phyloP scores from a whole-genome alignment of 2,329 filamentous ascomycete genomes.

The Phyllosticta paracitricarpa region DNA sequence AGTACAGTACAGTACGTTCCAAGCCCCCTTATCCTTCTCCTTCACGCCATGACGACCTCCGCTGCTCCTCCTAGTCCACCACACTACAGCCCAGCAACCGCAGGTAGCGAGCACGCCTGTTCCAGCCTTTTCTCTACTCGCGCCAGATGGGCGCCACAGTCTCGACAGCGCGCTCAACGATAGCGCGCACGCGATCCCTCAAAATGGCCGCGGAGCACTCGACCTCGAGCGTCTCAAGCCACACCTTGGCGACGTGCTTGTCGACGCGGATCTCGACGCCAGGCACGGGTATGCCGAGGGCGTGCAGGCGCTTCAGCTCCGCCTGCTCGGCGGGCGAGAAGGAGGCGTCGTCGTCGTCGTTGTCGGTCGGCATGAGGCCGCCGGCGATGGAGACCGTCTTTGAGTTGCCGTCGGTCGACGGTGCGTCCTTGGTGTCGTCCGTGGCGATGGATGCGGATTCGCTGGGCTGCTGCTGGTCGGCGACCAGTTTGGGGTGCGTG shows the following conservation, averaged over 20 bases:
- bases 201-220: slow-evolving; percentile 73
- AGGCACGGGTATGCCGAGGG: slow-evolving; percentile 79
- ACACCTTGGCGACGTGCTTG: slow-evolving; percentile 76
- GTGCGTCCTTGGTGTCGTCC: slow-evolving; percentile 1
- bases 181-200: slow-evolving; percentile 73
- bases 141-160: slow-evolving; percentile 63
- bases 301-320: slow-evolving; percentile 71
- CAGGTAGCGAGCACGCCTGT: neutral
- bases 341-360: slow-evolving; percentile 15
- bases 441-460: neutral
- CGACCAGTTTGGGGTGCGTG: slow-evolving; percentile 47
- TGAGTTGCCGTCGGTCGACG: slow-evolving; percentile 19
- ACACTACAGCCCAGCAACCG: neutral
- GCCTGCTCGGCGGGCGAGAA: slow-evolving; percentile 17
- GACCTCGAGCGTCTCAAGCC: slow-evolving; percentile 85
- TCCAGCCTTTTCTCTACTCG: neutral
- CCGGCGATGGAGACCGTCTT: slow-evolving; percentile 11
- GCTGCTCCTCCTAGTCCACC: neutral
- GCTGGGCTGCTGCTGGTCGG: slow-evolving; percentile 7
- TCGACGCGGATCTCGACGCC: slow-evolving; percentile 82
- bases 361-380: slow-evolving; percentile 3
- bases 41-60: too few species aligned
- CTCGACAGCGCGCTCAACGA: slow-evolving; percentile 84
- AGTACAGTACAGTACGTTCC: too few species aligned
- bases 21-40: too few species aligned